phyloP scores from a whole-genome alignment of 192 early-diverging fungal species.

The Podila epigama region DNA sequence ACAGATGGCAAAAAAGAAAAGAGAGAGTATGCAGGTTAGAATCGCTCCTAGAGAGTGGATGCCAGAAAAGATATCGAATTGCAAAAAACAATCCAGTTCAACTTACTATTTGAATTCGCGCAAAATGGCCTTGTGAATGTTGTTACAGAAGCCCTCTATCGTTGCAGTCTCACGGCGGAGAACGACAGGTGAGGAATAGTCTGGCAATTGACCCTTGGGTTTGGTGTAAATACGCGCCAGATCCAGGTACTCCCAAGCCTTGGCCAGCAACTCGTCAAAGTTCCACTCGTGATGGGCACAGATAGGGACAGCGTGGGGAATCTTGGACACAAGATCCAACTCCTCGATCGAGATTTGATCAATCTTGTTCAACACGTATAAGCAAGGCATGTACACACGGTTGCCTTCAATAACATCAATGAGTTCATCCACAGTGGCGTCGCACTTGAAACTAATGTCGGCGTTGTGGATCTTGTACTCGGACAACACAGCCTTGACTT shows the following conservation, averaged over 20 bases:
- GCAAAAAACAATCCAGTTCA: not conserved
- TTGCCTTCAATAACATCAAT: slow-evolving; percentile 98
- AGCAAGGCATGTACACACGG: slow-evolving; percentile 93
- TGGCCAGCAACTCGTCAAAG: slow-evolving; percentile 96
- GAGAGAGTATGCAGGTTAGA: not conserved
- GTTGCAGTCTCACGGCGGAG: slow-evolving; percentile 71
- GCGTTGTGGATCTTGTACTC: slow-evolving; percentile 99
- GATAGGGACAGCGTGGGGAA: slow-evolving; percentile 92
- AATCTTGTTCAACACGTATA: slow-evolving; percentile 99
- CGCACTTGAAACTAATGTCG: slow-evolving; percentile 92
- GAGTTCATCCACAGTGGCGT: slow-evolving; percentile 93
- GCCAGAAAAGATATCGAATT: not conserved
- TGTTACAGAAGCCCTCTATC: slow-evolving; percentile 95
- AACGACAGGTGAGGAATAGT: slow-evolving; percentile 94
- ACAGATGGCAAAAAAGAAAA: slow-evolving; percentile 5
- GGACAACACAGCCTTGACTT: slow-evolving; percentile 91
- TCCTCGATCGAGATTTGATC: slow-evolving; percentile 97
- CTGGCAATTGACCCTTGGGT: slow-evolving; percentile 95
- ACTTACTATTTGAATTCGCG: slow-evolving; percentile 87
- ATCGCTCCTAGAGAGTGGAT: not conserved
- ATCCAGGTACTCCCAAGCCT: slow-evolving; percentile 71
- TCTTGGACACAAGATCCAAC: slow-evolving; percentile 95
- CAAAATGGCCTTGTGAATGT: slow-evolving; percentile 93
- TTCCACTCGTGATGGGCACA: slow-evolving; percentile 89
- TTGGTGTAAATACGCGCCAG: slow-evolving; percentile 70